Conservation (phyloP, 768 basidiomycete genomes). For the Pluteus cervinus region DNA sequence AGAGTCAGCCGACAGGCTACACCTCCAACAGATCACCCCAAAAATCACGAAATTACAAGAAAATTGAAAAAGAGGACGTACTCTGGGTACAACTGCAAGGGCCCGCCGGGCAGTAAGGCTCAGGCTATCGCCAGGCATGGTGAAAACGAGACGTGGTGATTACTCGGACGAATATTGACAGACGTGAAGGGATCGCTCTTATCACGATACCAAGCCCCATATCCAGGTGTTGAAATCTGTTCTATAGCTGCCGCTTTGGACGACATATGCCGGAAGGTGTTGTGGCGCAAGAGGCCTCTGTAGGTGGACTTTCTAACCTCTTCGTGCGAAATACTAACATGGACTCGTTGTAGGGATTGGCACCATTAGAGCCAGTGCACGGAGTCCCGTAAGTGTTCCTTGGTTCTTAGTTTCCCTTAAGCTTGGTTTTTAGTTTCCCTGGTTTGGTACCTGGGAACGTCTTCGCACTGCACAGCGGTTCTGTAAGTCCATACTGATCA, state of each 20-base stretch:
- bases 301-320: neutral
- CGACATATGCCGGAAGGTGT: slow-evolving; percentile 79
- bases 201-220: slow-evolving; percentile 81
- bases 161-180: slow-evolving; percentile 79
- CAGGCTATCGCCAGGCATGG: slow-evolving; percentile 54
- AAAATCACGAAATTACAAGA: slow-evolving; percentile 11
- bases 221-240: slow-evolving; percentile 78
- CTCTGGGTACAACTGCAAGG: slow-evolving; percentile 69
- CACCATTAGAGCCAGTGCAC: slow-evolving; percentile 89
- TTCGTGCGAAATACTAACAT: slow-evolving; percentile 2
- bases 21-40: too few species aligned
- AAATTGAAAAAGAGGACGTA: slow-evolving; percentile 35
- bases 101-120: too few species aligned
- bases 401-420: neutral
- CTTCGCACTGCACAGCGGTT: slow-evolving; percentile 4
- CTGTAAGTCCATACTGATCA: slow-evolving; percentile 1
- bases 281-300: slow-evolving; percentile 90
- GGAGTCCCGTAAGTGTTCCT: slow-evolving; percentile 78
- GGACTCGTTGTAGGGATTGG: slow-evolving; percentile 55
- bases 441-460: slow-evolving; percentile 72
- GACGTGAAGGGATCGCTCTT: slow-evolving; percentile 90
- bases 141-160: slow-evolving; percentile 21
- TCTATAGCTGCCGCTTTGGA: slow-evolving; percentile 80
- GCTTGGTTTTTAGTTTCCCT: slow-evolving; percentile 22
- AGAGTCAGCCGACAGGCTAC: slow-evolving; percentile 1